Evolutionary conservation across 441 rosid species (phyloP), one percentile per base, ranked within the genome.

Genomic region (Jatropha multifida): DNA sequence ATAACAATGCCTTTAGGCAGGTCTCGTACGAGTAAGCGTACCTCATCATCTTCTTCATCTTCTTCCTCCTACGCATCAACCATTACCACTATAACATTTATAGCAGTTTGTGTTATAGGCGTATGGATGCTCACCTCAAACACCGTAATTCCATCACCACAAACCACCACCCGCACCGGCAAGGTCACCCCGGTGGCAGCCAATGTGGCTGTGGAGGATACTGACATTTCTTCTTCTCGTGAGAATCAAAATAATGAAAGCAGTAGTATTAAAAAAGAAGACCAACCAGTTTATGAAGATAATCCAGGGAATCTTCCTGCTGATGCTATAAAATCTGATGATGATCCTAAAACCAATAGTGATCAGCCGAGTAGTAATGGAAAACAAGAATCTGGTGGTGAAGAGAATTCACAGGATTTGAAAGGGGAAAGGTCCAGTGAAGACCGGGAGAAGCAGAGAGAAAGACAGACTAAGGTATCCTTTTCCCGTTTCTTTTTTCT

Each of bases 271-370:
- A 54, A 6, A 44, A 81, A 77, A 61, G 81, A 82, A 32, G 86
- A 81, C 48, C 77, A 80, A 15, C 81, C 88, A 0, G 84, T 83
- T 4, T 90, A 78, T 68, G 95, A 91, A 74, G 98, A 94, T 78
- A 94, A 91, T 71, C 99, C 96, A 0, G 98, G 97, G 0, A 85
- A 89, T 69, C 93, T 94, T 37, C 98, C 99, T 4, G 89, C 82
- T 0, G 99, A 94, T 74, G 98, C 97, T 38, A 81, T 94, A 11
- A 87, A 89, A 81, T 79, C 96, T 0, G 98, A 90, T 51, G 91
- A 86, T 13, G 90, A 86, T 13, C 80, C 82, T 3, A 84, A 79
- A 65, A 62, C 17, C 32, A 48, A 2, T 1, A 65, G 49, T 27
- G 81, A 69, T 13, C 64, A 71, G 40, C 32, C 32, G 1, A 58